Base-by-base conservation (phyloP, 2,329 filamentous ascomycete genomes). In the Fusarium bulbicola region DNA sequence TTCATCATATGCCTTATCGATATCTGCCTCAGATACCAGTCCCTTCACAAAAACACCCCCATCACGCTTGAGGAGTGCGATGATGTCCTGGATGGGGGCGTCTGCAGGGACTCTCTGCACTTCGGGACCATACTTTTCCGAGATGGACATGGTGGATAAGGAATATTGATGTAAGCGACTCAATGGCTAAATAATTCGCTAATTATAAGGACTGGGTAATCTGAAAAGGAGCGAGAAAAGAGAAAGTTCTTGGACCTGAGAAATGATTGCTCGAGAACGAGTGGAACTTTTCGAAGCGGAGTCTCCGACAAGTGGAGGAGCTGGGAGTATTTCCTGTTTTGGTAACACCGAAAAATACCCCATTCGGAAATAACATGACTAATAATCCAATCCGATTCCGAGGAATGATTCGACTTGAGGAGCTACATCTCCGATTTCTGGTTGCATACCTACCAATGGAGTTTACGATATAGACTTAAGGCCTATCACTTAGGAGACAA, bases 51-150 rank as follows among this genome's bases (percentile, higher is more conserved):
- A 64, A 30, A 66, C 49, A 6, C 59, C 63, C 1, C 63, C 63
- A 24, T 66, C 59, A 26, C 59, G 59, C 24, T 66, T 66, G n/a
- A 64, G 63, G 20, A 66, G 59, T 5, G 28, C 50, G 8, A 66
- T 40, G 28, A 60, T 56, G 28, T 56, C 58, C 14, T 39, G 4
- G 7, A 56, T 26, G n/a, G 47, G 58, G 6, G 28, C 18, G 18
- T 60, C 47, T 42, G 36, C 24, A n/a, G 40, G 16, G 28, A 63
- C 47, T 6, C 42, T 56, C 37, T 63, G 63, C 11, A 57, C 63
- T n/a, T 66, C 42, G 7, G 59, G 36, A 13, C 59, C 37, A 1
- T 63, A 66, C 20, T 43, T 66, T 14, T 63, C 49, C 4, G 18
- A 13, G 16, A 49, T 0, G 8, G 49, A 43, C 63, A 66, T 66